Evolutionary conservation across 352 stramenopile genomes (phyloP), one percentile per base, ranked within the genome.

Genomic region (Plasmopara halstedii): DNA sequence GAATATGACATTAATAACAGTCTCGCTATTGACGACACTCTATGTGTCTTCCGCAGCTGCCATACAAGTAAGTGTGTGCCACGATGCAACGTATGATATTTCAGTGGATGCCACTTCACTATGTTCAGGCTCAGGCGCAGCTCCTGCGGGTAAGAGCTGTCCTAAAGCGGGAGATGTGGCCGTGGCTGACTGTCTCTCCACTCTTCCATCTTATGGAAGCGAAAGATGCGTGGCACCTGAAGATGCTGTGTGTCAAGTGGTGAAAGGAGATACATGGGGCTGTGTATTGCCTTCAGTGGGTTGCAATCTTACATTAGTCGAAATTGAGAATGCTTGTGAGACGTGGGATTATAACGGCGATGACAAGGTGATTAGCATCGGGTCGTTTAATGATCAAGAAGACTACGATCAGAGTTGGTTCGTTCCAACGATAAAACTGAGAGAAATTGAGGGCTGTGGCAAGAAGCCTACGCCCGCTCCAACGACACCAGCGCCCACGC

Each of bases 201-300:
- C 62, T 50, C 46, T 79, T 17, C 34, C 50, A 13, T 70, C 67
- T 17, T 67, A 46, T 39, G 29, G 36, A 29, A 46, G 35, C 35
- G 47, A 40, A 10, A 48, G 26, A 13, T 78, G 67, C 13, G 49
- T 78, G 34, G 52, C 58, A 3, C 61, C 53, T 6, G 67, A 78
- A 26, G 52, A 73, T 29, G 63, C 67, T 1, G 40, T 56, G 20
- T 78, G 67, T 35, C 46, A 59, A 14, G 37, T 69, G 13, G 50
- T 78, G 11, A 52, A 56, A 5, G 42, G 47, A 15, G 46, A 58
- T 34, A 64, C 64, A 6, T 78, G 67, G 67, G 64, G 67, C 36
- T 79, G 68, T 17, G 63, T 67, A 17, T 54, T 79, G 26, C 64
- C 68, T 1, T 73, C 64, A 11, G 37, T 73, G 6, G 57, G 61